Evolutionary conservation across 1,139 yeast genomes (phyloP), one percentile per base, ranked within the genome.

Genomic region (Protomyces macrosporus): DNA sequence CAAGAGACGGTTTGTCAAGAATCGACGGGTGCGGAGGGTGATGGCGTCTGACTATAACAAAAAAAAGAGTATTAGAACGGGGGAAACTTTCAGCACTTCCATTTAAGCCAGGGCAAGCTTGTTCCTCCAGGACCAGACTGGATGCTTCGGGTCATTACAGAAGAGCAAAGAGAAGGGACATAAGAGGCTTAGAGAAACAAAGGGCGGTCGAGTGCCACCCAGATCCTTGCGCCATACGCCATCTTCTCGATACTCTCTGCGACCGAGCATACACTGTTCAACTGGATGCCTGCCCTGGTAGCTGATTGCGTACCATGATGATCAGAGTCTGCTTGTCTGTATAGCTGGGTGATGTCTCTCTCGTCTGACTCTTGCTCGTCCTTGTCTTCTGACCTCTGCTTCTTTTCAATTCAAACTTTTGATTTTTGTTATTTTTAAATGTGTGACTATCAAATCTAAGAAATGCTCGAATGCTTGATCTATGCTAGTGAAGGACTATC

Each of bases 1-100:
- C 83, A 95, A 88, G 80, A 95, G 89, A 80, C 98, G 97, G 96
- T 95, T 95, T 83, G 97, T 84, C 82, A 93, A 88, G 85, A 93
- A 97, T 42, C 62, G 55, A 32, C 62, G 62, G 48, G 62, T 58
- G 45, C 62, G 62, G 30, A 58, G 62, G 33, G 62, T 58, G 62
- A 58, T 58, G 40, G 62, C 42, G 62, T 58, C 62, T 51, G 62
- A 58, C 62, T 58, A 58, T 34, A 51, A 34, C 60, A 53, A 48
- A 58, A 40, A 16, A 52, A 56, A 42, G 56, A n/a, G 53, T 58
- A 42, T 42, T 42, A 42, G 48, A 42, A 42, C 16, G 30, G 48
- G 48, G 48, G 45, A 32, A 16, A 42, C 16, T 16, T 42, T 42
- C 48, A 42, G 48, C 48, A 16, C 48, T 42, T 42, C 48, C 48